A percentile compares a stretch with the other conserved stretches of the same genome.
These are phyloP conservation scores for Camellia oleifera DNA, from an alignment of 179 eudicot genomes.

Conservation along the genomic window DNA sequence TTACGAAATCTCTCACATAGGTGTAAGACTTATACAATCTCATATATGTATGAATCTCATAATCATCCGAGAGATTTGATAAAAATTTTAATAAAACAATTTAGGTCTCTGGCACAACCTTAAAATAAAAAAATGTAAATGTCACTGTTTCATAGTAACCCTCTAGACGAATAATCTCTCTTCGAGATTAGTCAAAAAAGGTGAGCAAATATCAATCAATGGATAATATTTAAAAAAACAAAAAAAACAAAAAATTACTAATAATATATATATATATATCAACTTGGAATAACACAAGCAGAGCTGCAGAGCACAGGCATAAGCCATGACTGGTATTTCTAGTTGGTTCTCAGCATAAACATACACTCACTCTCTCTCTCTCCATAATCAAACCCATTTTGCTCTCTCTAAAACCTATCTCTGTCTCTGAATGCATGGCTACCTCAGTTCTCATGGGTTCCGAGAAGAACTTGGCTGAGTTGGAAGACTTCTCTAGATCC, in stretches of 20 bases:
- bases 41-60: fast-evolving
- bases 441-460: slow-evolving; percentile 24
- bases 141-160: too few relatives aligned
- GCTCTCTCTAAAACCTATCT: background rate
- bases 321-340: background rate
- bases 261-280: background rate
- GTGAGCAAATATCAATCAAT: too few relatives aligned
- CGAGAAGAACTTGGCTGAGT: background rate
- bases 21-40: too few relatives aligned
- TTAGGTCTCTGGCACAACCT: too few relatives aligned
- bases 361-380: background rate
- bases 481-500: background rate
- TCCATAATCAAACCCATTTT: background rate
- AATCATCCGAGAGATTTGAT: too few relatives aligned
- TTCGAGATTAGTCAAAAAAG: too few relatives aligned
- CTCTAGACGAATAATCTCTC: too few relatives aligned
- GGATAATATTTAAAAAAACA: background rate
- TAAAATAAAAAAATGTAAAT: too few relatives aligned
- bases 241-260: background rate
- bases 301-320: background rate
- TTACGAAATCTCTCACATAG: too few relatives aligned
- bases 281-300: background rate
- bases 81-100: too few relatives aligned
- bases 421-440: slow-evolving; percentile 21
- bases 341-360: slow-evolving; percentile 8